Conservation (phyloP, 1,139 yeast species). For the Hyphopichia fennica region DNA sequence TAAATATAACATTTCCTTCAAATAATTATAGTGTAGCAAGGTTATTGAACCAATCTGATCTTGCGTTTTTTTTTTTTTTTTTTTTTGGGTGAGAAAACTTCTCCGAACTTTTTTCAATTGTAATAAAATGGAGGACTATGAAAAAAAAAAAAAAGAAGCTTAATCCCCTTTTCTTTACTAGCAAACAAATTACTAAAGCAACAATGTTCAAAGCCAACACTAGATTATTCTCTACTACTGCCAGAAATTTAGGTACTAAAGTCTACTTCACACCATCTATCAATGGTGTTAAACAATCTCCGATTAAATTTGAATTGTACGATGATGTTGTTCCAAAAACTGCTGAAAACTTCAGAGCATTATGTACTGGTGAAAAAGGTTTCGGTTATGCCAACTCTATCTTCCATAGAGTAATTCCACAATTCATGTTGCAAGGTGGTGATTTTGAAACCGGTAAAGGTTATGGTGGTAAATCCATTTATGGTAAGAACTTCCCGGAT, state of each 20-base stretch:
- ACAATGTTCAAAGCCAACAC: constrained; percentile 8
- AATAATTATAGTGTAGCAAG: not conserved
- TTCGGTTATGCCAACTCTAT: constrained; percentile 83
- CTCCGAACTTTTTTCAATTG: not conserved
- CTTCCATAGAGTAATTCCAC: constrained; percentile 45
- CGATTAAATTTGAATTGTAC: constrained; percentile 59
- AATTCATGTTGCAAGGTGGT: constrained; percentile 47
- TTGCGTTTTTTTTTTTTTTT: not conserved
- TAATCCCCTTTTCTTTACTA: no score
- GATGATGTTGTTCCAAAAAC: constrained; percentile 94
- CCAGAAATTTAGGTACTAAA: constrained; percentile 33
- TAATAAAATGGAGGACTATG: not conserved
- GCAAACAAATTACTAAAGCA: no score
- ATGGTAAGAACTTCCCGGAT: constrained; percentile 38
- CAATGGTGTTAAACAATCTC: constrained; percentile 30
- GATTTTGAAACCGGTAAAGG: constrained; percentile 43
- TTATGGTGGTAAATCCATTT: constrained; percentile 41
- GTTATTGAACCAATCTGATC: not conserved
- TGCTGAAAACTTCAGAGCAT: constrained; percentile 93
- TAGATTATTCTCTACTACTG: constrained; percentile 33
- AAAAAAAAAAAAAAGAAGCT: no score
- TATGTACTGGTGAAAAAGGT: constrained; percentile 94
- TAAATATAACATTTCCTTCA: not conserved
- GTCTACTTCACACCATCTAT: constrained; percentile 39
- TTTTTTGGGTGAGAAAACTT: not conserved